A percentile compares a stretch with the other conserved stretches of the same genome.
These are phyloP conservation scores for Colletotrichum musae DNA, from an alignment of 2,329 filamentous ascomycete genomes.

Conservation along the genomic window DNA sequence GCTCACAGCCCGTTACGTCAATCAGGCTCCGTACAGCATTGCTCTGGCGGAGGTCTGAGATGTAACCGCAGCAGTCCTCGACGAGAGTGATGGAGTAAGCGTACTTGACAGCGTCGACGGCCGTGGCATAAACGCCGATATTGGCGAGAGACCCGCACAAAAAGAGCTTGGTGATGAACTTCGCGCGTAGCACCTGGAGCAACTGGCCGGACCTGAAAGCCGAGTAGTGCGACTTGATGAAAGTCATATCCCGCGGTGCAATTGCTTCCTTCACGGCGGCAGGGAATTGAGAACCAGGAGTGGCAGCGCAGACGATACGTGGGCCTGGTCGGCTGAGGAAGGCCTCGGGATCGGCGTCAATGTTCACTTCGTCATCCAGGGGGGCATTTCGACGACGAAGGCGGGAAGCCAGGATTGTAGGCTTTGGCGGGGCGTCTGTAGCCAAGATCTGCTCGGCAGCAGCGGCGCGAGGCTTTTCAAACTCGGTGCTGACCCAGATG, in stretches of 20 bases:
- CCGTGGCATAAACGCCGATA: slow-evolving; percentile 90
- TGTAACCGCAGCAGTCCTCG: slow-evolving; percentile 90
- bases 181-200: slow-evolving; percentile 83
- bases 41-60: slow-evolving; percentile 77
- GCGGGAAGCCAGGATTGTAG: slow-evolving; percentile 45
- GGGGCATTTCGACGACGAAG: slow-evolving; percentile 33
- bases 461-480: slow-evolving; percentile 72
- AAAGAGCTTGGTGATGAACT: slow-evolving; percentile 89
- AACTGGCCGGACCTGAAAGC: slow-evolving; percentile 84
- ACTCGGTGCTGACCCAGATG: slow-evolving; percentile 88
- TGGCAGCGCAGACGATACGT: slow-evolving; percentile 60
- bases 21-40: slow-evolving; percentile 79
- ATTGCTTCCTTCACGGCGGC: slow-evolving; percentile 57
- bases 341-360: slow-evolving; percentile 55
- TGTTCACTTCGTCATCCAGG: slow-evolving; percentile 29
- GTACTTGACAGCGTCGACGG: slow-evolving; percentile 89
- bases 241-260: slow-evolving; percentile 64
- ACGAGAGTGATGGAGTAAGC: slow-evolving; percentile 90
- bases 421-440: slow-evolving; percentile 49
- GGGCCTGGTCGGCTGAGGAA: slow-evolving; percentile 61
- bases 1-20: slow-evolving; percentile 80
- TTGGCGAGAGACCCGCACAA: slow-evolving; percentile 91
- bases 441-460: slow-evolving; percentile 67
- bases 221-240: slow-evolving; percentile 87
- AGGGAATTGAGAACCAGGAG: slow-evolving; percentile 62